phyloP scores from a whole-genome alignment of 2,329 filamentous ascomycete species.

The Fusarium sp. region DNA sequence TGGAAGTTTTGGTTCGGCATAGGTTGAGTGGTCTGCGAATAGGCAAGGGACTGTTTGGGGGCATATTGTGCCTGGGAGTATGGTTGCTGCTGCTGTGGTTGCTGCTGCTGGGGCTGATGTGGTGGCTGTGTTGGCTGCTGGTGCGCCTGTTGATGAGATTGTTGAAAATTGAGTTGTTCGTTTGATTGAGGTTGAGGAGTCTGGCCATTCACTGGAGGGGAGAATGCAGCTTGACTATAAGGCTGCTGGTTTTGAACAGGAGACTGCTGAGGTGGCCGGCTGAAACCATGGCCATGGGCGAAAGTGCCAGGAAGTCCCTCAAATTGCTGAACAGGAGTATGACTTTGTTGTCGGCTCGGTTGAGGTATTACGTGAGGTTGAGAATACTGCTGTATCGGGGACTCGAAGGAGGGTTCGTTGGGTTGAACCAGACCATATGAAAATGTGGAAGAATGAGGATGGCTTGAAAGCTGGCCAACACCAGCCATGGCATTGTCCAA shows the following conservation, averaged over 20 bases:
- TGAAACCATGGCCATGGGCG: conserved; percentile 40
- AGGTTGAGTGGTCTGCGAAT: conserved; percentile 28
- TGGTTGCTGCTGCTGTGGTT: conserved; percentile 30
- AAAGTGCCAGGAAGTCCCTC: conserved; percentile 43
- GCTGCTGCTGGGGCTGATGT: conserved; percentile 16
- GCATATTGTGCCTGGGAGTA: conserved; percentile 37
- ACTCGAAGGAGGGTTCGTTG: conserved; percentile 47
- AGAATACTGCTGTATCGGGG: conserved; percentile 46
- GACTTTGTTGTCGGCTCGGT: conserved; percentile 45
- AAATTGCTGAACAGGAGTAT: conserved; percentile 49
- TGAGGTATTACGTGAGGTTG: conserved; percentile 49
- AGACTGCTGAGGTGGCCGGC: conserved; percentile 43
- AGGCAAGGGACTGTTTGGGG: conserved; percentile 34
- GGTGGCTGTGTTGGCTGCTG: conserved; percentile 42
- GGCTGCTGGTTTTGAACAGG: conserved; percentile 44
- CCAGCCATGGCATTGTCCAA: conserved; percentile 43
- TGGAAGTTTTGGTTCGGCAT: conserved; percentile 32
- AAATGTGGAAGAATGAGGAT: conserved; percentile 49
- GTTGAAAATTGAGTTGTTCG: conserved; percentile 36
- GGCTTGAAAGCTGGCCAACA: conserved; percentile 46
- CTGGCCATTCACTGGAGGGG: conserved; percentile 42
- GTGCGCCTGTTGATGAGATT: conserved; percentile 35
- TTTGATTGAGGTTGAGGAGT: conserved; percentile 39
- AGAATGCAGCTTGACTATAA: conserved; percentile 40
- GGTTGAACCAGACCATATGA: conserved; percentile 48